Evolutionary conservation across 257 asterid species (phyloP), one percentile per base, ranked within the genome.

Genomic region (Solanum ahanhuiri): DNA sequence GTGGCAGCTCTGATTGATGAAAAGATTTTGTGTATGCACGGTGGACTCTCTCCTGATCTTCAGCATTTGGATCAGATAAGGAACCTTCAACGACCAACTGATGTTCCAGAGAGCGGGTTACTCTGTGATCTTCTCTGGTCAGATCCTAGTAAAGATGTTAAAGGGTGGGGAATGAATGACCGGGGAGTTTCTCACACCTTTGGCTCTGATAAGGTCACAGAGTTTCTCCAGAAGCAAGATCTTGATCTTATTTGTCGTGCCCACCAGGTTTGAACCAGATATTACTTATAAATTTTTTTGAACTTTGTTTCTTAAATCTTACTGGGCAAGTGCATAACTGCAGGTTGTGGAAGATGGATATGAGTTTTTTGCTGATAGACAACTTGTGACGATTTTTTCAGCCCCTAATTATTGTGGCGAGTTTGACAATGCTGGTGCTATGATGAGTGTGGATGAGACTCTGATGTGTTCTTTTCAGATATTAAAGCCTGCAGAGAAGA

Each of bases 161-260:
- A 83, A 88, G 90, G 87, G 31, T 88, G 90, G 90, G 90, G 87
- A 58, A 83, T 86, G 89, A 88, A 87, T 67, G 90, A 88, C 77
- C 79, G 90, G 45, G 90, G 90, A 71, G 90, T 86, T 15, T 88
- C 90, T 33, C 84, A 60, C 76, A 88, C 90, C 58, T 88, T 86
- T 76, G 90, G 90, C 25, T 51, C 87, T 11, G 89, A 86, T 83
- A 77, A 83, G 75, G 90, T 86, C 22, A 86, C 87, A 0, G 88
- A 88, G 85, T 88, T 86, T 86, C 89, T 88, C 22, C 86, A 77
- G 86, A 88, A 88, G 83, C 87, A 45, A 25, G 90, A 88, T 76
- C 88, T 88, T 67, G 89, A 88, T 86, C 87, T 88, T 77, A 23
- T 86, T 75, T 88, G 90, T 88, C 87, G 89, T 22, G 87, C 89